A percentile compares a stretch with the other conserved stretches of the same genome.
Evolutionary conservation across 2,329 filamentous ascomycete genomes (phyloP).

Genomic region (Neocucurbitaria cava): DNA sequence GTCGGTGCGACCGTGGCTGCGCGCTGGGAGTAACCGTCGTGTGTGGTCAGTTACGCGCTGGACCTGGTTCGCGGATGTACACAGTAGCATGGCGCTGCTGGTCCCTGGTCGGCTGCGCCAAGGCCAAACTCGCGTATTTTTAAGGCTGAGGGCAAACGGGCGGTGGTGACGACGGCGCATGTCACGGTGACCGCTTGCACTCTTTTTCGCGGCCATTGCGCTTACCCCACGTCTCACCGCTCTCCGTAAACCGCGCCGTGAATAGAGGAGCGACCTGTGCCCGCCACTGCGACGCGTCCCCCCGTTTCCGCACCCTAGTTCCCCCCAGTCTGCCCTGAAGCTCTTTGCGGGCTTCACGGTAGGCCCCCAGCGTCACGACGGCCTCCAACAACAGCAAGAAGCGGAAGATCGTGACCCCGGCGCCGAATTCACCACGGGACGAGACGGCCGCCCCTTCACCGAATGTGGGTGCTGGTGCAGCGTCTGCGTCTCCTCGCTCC

Average conservation of each 20-base stretch:
- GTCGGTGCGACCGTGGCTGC: not conserved
- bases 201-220: constrained; percentile 32
- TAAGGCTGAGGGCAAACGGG: constrained; percentile 23
- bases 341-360: constrained; percentile 47
- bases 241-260: constrained; percentile 11
- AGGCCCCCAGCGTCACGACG: constrained; percentile 49
- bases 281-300: constrained; percentile 27
- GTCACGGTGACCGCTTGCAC: constrained; percentile 29
- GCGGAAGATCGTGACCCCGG: constrained; percentile 53
- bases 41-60: not conserved
- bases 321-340: constrained; percentile 42
- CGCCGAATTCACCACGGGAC: constrained; percentile 22
- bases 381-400: constrained; percentile 56
- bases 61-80: not conserved
- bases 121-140: constrained; percentile 28
- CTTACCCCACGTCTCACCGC: constrained; percentile 26
- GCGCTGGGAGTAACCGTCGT: not conserved
- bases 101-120: not conserved
- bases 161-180: constrained; percentile 24
- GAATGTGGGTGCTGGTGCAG: constrained; percentile 42
- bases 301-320: constrained; percentile 2
- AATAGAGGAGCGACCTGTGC: constrained; percentile 9
- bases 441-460: constrained; percentile 26
- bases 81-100: not conserved
- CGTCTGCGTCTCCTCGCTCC: constrained; percentile 44